A percentile compares a stretch with the other conserved stretches of the same genome.
Evolutionary conservation across 345 rosid genomes (phyloP).

Genomic region (Populus deltoides): DNA sequence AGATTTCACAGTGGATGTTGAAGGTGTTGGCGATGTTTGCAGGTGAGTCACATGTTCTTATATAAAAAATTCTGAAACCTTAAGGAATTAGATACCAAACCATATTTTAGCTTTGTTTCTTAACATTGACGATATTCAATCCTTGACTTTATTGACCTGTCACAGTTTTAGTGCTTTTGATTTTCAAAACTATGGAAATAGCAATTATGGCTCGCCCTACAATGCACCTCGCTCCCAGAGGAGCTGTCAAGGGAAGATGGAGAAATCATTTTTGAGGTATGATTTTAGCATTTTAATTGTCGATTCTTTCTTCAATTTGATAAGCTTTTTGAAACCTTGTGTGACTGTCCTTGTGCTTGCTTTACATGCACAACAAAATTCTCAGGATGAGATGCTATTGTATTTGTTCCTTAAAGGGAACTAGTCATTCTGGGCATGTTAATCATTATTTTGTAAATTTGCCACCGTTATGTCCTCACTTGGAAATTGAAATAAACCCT

Average conservation of each 20-base stretch:
- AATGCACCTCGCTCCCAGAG: constrained; percentile 48
- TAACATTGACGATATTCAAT: background rate
- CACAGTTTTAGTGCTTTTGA: constrained; percentile 84
- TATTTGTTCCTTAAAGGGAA: background rate
- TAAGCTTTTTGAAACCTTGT: background rate
- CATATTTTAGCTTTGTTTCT: background rate
- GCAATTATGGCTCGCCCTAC: constrained; percentile 74
- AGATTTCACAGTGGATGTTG: constrained; percentile 75
- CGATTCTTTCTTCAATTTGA: background rate
- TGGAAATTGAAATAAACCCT: background rate
- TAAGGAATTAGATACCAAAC: background rate
- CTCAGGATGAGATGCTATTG: background rate
- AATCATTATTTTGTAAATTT: background rate
- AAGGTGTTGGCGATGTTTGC: constrained; percentile 99
- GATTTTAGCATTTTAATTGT: constrained; percentile 1
- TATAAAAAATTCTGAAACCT: background rate
- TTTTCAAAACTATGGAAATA: constrained; percentile 84
- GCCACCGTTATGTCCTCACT: background rate
- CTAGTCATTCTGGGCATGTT: background rate
- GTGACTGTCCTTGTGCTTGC: background rate
- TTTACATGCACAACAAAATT: background rate
- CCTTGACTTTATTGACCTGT: background rate
- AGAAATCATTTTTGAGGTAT: constrained; percentile 95
- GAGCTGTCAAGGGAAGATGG: constrained; percentile 98
- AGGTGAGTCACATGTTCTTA: constrained; percentile 43